Base-by-base conservation (phyloP, 2,329 filamentous ascomycete species). In the Neospermospora avenae region DNA sequence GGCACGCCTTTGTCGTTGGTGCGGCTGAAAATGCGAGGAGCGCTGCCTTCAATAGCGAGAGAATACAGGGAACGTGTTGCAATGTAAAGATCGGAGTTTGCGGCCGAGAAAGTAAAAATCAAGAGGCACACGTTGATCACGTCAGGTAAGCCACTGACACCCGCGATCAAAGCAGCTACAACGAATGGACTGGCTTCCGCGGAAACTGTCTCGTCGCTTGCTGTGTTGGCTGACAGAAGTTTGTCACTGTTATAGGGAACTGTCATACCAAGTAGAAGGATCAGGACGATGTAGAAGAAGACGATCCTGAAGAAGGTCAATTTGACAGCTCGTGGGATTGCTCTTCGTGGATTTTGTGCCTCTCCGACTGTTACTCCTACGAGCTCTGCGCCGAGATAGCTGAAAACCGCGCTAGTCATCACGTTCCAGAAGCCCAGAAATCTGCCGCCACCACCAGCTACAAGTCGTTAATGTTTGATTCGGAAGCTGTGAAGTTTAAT, bases 21-120 rank as follows among this genome's bases (percentile, higher is more conserved):
- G 35, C 79, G 64, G 7, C 63, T 77, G 74, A 90, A 88, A 62
- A 84, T 73, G 7, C 71, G 73, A 0, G 88, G 88, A 0, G 88
- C 88, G 53, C 89, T 86, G 14, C 84, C 84, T 58, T 82, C 85
- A 8, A 86, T 78, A 0, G 87, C 81, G 70, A 92, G 82, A 58
- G 85, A 86, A 70, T 90, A 86, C 10, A 92, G 77, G n/a, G 91
- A 84, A 69, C 89, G 84, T 41, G 84, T 87, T 55, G 87, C 85
- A 0, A 84, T 86, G 73, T 89, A 89, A 53, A 84, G 77, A 76
- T 84, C 65, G 0, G 82, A 81, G 68, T 84, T 85, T 24, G 80
- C 82, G 6, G 83, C 83, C 0, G 82, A 84, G 78, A 82, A 84
- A 1, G 86, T 87, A 6, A 84, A 87, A n/a, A 87, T 85, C 48